These are phyloP conservation scores for Gossypium gossypioides DNA, from an alignment of 441 rosid species.

Conservation along the genomic window DNA sequence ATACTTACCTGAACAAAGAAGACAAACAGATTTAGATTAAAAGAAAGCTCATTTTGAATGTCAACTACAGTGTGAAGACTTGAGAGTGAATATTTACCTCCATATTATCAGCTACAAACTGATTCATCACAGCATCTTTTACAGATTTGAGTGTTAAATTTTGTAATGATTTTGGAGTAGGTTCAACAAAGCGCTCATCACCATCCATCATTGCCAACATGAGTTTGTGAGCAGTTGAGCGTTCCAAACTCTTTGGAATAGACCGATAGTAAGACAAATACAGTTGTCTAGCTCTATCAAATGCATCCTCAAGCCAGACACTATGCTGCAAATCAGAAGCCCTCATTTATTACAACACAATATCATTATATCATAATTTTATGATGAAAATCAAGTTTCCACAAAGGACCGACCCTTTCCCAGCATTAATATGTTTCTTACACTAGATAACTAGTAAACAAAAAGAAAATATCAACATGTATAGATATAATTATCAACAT, in stretches of 20 bases:
- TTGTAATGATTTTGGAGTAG: slow-evolving; percentile 76
- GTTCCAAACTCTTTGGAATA: slow-evolving; percentile 97
- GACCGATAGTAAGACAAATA: slow-evolving; percentile 91
- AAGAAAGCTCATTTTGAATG: slow-evolving; percentile 16
- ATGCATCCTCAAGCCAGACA: slow-evolving; percentile 99
- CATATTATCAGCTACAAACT: slow-evolving; percentile 90
- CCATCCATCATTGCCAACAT: slow-evolving; percentile 96
- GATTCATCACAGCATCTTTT: slow-evolving; percentile 90
- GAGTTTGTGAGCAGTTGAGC: slow-evolving; percentile 98
- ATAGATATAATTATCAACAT: slow-evolving; percentile 8
- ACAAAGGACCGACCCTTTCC: neutral
- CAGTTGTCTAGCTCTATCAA: slow-evolving; percentile 91
- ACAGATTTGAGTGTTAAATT: slow-evolving; percentile 64
- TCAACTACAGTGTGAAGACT: neutral
- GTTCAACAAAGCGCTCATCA: slow-evolving; percentile 95
- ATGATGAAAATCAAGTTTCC: neutral
- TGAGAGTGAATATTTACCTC: slow-evolving; percentile 46
- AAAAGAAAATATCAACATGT: slow-evolving; percentile 3
- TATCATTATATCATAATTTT: slow-evolving; percentile 2
- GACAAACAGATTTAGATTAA: slow-evolving; percentile 14
- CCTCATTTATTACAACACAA: slow-evolving; percentile 16
- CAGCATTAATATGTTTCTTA: neutral
- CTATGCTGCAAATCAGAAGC: slow-evolving; percentile 71
- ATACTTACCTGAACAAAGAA: slow-evolving; percentile 64
- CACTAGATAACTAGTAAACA: neutral